Percentiles rank a stretch among this genome's conserved stretches.
Conservation (phyloP, 2,329 filamentous ascomycete species). For the Parastagonospora avenae region DNA sequence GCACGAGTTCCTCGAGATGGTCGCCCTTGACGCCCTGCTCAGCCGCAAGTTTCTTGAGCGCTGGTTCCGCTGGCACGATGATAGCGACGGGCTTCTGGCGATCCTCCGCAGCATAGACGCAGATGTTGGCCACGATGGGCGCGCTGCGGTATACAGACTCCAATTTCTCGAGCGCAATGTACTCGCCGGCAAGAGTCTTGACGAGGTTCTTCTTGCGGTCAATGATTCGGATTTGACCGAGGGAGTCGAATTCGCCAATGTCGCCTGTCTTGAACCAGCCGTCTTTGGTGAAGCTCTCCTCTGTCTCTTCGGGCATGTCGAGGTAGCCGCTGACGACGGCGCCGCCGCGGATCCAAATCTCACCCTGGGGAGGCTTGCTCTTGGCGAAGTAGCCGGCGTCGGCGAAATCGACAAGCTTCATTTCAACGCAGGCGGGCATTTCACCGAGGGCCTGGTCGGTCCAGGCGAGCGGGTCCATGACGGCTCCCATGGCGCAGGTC, state of each 20-base stretch:
- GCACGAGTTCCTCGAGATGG: conserved; percentile 69
- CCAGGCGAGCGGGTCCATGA: conserved; percentile 85
- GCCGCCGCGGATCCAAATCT: conserved; percentile 85
- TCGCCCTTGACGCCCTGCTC: conserved; percentile 68
- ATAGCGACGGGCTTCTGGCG: conserved; percentile 82
- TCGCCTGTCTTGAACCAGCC: conserved; percentile 98
- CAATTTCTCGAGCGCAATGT: conserved; percentile 94
- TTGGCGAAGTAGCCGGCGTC: conserved; percentile 85
- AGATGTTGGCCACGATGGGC: conserved; percentile 81
- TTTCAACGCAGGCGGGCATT: conserved; percentile 75
- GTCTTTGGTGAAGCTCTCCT: conserved; percentile 75
- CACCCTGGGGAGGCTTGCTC: conserved; percentile 81
- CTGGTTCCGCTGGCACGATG: conserved; percentile 67
- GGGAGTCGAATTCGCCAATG: conserved; percentile 83
- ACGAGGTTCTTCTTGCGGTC: conserved; percentile 98
- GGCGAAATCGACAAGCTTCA: conserved; percentile 89
- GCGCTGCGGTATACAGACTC: conserved; percentile 87
- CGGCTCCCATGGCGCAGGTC: conserved; percentile 81
- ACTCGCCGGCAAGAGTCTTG: conserved; percentile 94
- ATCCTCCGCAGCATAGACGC: conserved; percentile 78
- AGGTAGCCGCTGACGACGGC: conserved; percentile 80
- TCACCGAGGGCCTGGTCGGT: conserved; percentile 78
- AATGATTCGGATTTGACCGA: conserved; percentile 84
- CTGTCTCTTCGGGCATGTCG: conserved; percentile 83
- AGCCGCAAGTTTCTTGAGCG: conserved; percentile 61